Percentiles rank a stretch among this genome's conserved stretches.
These are phyloP conservation scores for Crucibulum laeve DNA, from an alignment of 768 basidiomycete genomes.

Conservation along the genomic window DNA sequence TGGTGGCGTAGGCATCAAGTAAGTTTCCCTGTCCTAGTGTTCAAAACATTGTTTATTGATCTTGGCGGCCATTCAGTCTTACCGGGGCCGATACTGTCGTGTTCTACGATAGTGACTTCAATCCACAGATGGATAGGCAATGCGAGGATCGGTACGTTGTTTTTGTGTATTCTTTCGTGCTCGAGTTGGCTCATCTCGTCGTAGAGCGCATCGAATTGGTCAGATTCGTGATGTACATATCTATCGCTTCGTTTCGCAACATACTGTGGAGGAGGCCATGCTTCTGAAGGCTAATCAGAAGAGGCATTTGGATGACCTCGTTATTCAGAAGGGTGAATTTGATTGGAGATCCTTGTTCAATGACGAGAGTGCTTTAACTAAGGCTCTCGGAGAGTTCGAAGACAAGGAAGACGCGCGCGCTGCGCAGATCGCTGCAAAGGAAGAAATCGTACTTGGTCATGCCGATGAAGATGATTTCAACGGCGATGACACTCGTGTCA, in stretches of 20 bases:
- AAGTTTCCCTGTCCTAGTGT: slow-evolving; percentile 19
- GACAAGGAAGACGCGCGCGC: slow-evolving; percentile 86
- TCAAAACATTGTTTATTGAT: slow-evolving; percentile 13
- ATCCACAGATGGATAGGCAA: slow-evolving; percentile 96
- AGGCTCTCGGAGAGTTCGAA: slow-evolving; percentile 80
- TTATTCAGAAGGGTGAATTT: slow-evolving; percentile 92
- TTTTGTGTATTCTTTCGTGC: background rate
- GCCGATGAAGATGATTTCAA: slow-evolving; percentile 81
- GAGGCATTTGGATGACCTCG: slow-evolving; percentile 81
- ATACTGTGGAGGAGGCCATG: slow-evolving; percentile 96
- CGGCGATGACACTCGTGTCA: slow-evolving; percentile 27
- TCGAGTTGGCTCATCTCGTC: slow-evolving; percentile 1
- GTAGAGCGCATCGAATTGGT: slow-evolving; percentile 94
- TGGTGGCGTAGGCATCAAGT: slow-evolving; percentile 95
- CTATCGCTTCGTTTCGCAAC: slow-evolving; percentile 85
- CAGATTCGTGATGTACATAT: slow-evolving; percentile 96
- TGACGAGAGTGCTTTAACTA: slow-evolving; percentile 61
- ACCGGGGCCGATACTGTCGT: slow-evolving; percentile 94
- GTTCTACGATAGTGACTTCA: slow-evolving; percentile 97
- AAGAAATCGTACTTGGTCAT: slow-evolving; percentile 68
- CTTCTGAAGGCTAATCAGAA: slow-evolving; percentile 98
- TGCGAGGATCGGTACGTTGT: slow-evolving; percentile 82
- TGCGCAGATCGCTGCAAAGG: slow-evolving; percentile 69
- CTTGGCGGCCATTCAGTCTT: slow-evolving; percentile 39
- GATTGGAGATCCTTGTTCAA: slow-evolving; percentile 87